Base-by-base conservation (phyloP, 345 rosid species). In the Pistacia vera region DNA sequence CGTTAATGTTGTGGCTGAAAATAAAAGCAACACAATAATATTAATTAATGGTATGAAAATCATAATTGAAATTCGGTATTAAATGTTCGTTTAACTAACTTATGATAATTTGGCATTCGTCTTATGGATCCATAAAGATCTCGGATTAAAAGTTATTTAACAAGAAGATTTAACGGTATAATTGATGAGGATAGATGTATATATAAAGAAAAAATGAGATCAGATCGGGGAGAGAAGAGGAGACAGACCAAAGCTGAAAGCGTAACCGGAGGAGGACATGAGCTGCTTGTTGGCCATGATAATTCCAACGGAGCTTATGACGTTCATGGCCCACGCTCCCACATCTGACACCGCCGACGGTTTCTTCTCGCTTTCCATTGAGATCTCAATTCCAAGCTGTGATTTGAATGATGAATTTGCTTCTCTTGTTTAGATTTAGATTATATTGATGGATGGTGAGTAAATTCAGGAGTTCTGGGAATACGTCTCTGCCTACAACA, bases 251-350 rank as follows among this genome's bases (percentile, higher is more conserved):
- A 95, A 95, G 87, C 90, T 70, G 77, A 95, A 95, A 73, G 86
- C 90, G 67, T 87, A 93, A 49, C 99, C 98, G 52, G 76, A 69
- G 68, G 93, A 68, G 5, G 98, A 88, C 98, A 95, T 93, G 66
- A 95, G 97, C 85, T 92, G 98, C 88, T 95, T 95, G 83, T 95
- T 95, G 61, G 93, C 98, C 99, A 95, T 92, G 61, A 93, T 95
- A 76, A 95, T 90, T 33, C 98, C 97, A 51, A 95, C 97, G 71
- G 98, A 95, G 86, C 98, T 95, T 35, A 93, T 25, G 7, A 93
- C 88, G 74, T 95, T 95, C 98, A 93, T 92, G 54, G 86, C 97
- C 99, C 98, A 95, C 1, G 99, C 98, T 20, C 99, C 98, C 14
- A 90, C 87, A 77, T 95, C 92, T 0, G 99, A 95, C 14, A 95